Percentiles rank a stretch among this genome's conserved stretches.
Evolutionary conservation across 164 flowering plant genomes (phyloP).

Genomic region (Nelumbo lutea): DNA sequence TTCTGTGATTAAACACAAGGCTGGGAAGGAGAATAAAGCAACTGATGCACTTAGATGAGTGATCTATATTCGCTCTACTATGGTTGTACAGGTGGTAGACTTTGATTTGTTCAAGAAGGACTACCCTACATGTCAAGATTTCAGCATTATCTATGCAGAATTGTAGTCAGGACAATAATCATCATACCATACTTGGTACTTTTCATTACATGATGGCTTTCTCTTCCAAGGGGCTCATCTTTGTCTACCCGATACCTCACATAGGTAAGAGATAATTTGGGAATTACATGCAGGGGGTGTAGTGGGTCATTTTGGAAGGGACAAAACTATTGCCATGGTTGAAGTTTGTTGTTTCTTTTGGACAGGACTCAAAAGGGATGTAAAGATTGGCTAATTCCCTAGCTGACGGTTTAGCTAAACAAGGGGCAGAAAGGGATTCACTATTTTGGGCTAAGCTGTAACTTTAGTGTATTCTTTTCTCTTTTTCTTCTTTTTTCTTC

Average conservation of each 20-base stretch:
- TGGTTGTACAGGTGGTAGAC: not conserved
- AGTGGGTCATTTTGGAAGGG: not conserved
- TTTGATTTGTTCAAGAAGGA: not conserved
- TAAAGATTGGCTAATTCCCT: too few relatives aligned
- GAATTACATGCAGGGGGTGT: not conserved
- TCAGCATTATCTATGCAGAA: not conserved
- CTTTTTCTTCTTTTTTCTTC: too few relatives aligned
- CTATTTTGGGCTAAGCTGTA: too few relatives aligned
- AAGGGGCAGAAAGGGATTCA: too few relatives aligned
- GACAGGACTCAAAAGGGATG: not conserved
- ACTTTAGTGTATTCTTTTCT: too few relatives aligned
- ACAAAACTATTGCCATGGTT: not conserved
- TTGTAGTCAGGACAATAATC: not conserved
- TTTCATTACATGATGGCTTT: not conserved
- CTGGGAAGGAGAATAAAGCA: not conserved
- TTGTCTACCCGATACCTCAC: not conserved
- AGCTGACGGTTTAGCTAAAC: too few relatives aligned
- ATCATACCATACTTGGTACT: not conserved
- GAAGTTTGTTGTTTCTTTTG: conserved; percentile 5
- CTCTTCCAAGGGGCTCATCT: not conserved
- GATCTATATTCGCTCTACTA: not conserved
- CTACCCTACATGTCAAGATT: not conserved
- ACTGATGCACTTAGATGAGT: not conserved
- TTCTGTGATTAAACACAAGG: not conserved
- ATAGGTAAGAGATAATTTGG: not conserved